Conservation (phyloP, 331 rosid genomes). For the Malus hybrid region DNA sequence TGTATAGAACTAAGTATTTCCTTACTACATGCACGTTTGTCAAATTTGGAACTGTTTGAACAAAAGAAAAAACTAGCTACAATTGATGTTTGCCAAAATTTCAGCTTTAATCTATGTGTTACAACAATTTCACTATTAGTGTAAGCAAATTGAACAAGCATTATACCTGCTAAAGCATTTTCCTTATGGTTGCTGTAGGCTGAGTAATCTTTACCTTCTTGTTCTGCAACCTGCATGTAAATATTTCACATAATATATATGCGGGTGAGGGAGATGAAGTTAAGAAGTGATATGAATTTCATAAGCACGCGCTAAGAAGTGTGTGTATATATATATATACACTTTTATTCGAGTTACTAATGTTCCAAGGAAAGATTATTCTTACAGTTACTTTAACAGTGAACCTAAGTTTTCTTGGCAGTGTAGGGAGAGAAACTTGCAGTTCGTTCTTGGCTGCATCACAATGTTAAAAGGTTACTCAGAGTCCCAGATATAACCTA, state of each 20-base stretch:
- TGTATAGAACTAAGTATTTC: not conserved
- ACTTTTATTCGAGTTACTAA: not conserved
- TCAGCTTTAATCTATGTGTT: not conserved
- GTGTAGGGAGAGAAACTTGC: conserved; percentile 20
- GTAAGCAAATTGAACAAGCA: not conserved
- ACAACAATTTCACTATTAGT: not conserved
- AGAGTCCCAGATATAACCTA: not conserved
- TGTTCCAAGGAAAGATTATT: too few relatives aligned
- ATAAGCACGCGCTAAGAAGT: too few relatives aligned
- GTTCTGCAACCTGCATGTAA: conserved; percentile 24
- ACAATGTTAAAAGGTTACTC: not conserved
- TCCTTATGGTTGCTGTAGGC: conserved; percentile 15
- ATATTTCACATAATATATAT: too few relatives aligned
- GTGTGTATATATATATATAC: not conserved
- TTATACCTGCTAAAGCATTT: conserved; percentile 9
- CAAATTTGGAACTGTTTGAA: not conserved
- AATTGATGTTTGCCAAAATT: not conserved
- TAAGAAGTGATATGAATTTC: not conserved
- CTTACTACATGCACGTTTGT: not conserved
- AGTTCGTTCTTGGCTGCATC: conserved; percentile 10
- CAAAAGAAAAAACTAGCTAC: not conserved
- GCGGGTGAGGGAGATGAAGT: not conserved
- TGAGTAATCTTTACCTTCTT: conserved; percentile 13
- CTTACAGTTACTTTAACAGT: conserved; percentile 25
- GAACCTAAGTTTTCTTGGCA: conserved; percentile 52